A percentile compares a stretch with the other conserved stretches of the same genome.
phyloP scores from a whole-genome alignment of 2,329 filamentous ascomycete genomes.

The Hypoxylon sp. region DNA sequence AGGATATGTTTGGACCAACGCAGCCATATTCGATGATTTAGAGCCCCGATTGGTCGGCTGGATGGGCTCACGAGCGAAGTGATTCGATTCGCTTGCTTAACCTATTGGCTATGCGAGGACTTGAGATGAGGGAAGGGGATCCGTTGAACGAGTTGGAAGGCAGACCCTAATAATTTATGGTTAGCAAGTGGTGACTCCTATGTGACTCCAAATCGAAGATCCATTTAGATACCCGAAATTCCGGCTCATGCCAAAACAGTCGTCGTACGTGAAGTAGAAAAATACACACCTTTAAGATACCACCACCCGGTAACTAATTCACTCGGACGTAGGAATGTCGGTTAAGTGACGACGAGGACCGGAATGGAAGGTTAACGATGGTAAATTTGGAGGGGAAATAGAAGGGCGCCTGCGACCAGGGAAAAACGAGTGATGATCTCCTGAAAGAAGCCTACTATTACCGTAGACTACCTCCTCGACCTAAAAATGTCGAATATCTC shows the following conservation, averaged over 20 bases:
- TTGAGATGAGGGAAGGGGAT: constrained; percentile 12
- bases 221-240: neutral
- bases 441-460: constrained; percentile 62
- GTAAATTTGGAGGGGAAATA: constrained; percentile 55
- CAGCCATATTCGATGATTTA: constrained; percentile 73
- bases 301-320: constrained; percentile 22
- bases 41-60: constrained; percentile 35
- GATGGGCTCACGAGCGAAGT: constrained; percentile 41
- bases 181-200: constrained; percentile 25
- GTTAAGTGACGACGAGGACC: constrained; percentile 27
- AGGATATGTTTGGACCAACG: constrained; percentile 85
- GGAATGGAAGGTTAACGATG: constrained; percentile 51
- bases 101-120: constrained; percentile 31
- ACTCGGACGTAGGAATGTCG: constrained; percentile 30
- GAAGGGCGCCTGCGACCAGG: constrained; percentile 72
- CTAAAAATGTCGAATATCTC: constrained; percentile 48
- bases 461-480: constrained; percentile 57
- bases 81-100: constrained; percentile 37
- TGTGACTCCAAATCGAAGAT: neutral
- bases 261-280: neutral
- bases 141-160: constrained; percentile 15
- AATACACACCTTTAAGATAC: constrained; percentile 38
- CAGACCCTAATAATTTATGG: constrained; percentile 13
- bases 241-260: neutral
- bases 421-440: constrained; percentile 59